phyloP scores from a whole-genome alignment of 441 rosid genomes.

The Croton laevigatus region DNA sequence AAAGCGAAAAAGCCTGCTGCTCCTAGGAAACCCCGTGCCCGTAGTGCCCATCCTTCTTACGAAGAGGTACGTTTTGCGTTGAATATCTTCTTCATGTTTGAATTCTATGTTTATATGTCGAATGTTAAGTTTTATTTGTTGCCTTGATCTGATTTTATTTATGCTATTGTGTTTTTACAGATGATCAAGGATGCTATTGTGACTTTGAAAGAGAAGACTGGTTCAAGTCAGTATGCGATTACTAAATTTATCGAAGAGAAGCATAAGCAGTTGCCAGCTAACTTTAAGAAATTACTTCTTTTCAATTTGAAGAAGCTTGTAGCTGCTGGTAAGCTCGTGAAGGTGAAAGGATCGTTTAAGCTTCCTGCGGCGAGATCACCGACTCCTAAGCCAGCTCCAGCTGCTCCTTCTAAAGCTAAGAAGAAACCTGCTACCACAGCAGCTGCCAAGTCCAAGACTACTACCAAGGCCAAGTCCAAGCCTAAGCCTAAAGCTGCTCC shows the following conservation, averaged over 20 bases:
- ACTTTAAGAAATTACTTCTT: slow-evolving; percentile 63
- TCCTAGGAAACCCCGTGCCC: slow-evolving; percentile 39
- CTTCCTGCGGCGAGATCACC: slow-evolving; percentile 43
- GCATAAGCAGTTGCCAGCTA: slow-evolving; percentile 60
- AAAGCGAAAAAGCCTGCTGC: slow-evolving; percentile 54
- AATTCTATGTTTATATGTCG: not conserved
- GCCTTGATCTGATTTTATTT: slow-evolving; percentile 15
- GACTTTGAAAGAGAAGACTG: slow-evolving; percentile 74
- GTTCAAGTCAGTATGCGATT: slow-evolving; percentile 92
- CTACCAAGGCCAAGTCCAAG: slow-evolving; percentile 16
- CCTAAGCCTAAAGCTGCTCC: slow-evolving; percentile 21
- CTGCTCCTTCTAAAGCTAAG: slow-evolving; percentile 33
- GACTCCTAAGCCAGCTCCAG: slow-evolving; percentile 29
- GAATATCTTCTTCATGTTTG: not conserved
- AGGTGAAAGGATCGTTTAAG: slow-evolving; percentile 76
- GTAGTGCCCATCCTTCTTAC: slow-evolving; percentile 60
- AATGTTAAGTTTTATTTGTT: not conserved
- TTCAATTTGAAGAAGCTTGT: slow-evolving; percentile 70
- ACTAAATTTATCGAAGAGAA: slow-evolving; percentile 80
- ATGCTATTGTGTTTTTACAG: slow-evolving; percentile 31
- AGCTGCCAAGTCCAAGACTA: slow-evolving; percentile 25
- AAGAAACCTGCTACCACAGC: slow-evolving; percentile 32
- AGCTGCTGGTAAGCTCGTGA: slow-evolving; percentile 60
- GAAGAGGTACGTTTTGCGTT: slow-evolving; percentile 50
- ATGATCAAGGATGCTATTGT: slow-evolving; percentile 79